A percentile compares a stretch with the other conserved stretches of the same genome.
Evolutionary conservation across 192 early-diverging fungal species (phyloP).

Genomic region (Piromyces finnis): DNA sequence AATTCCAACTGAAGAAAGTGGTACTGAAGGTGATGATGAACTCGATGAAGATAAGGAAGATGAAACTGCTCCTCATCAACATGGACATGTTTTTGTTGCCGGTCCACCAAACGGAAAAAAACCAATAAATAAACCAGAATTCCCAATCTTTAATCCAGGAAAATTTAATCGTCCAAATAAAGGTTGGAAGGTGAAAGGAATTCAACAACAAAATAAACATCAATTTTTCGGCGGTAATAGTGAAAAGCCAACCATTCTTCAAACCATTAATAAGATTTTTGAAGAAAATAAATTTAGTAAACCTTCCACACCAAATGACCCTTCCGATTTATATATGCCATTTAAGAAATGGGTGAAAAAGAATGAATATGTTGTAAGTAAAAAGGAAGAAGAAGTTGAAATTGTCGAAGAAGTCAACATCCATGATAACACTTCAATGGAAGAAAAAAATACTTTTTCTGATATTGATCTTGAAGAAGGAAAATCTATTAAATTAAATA

Average conservation of each 20-base stretch:
- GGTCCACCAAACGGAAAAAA: too few relatives aligned
- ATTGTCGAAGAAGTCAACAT: too few relatives aligned
- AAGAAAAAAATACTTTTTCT: too few relatives aligned
- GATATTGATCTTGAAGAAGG: too few relatives aligned
- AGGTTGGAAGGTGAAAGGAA: not conserved
- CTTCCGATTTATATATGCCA: not conserved
- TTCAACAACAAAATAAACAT: not conserved
- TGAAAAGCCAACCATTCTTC: not conserved
- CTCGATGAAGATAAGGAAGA: too few relatives aligned
- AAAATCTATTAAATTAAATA: not conserved
- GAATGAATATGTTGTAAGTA: not conserved
- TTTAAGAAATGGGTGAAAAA: not conserved
- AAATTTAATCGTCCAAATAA: not conserved
- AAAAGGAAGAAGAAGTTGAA: not conserved
- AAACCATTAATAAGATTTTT: not conserved
- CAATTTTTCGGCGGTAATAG: too few relatives aligned
- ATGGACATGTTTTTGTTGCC: too few relatives aligned
- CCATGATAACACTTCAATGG: too few relatives aligned
- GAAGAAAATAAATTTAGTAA: not conserved
- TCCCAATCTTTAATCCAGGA: not conserved
- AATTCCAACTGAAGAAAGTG: too few relatives aligned
- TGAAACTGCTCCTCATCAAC: too few relatives aligned
- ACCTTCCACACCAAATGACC: not conserved
- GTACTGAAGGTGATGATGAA: too few relatives aligned
- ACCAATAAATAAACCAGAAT: not conserved